Conservation (phyloP, 192 early-diverging fungal species). For the Coemansia brasiliensis region DNA sequence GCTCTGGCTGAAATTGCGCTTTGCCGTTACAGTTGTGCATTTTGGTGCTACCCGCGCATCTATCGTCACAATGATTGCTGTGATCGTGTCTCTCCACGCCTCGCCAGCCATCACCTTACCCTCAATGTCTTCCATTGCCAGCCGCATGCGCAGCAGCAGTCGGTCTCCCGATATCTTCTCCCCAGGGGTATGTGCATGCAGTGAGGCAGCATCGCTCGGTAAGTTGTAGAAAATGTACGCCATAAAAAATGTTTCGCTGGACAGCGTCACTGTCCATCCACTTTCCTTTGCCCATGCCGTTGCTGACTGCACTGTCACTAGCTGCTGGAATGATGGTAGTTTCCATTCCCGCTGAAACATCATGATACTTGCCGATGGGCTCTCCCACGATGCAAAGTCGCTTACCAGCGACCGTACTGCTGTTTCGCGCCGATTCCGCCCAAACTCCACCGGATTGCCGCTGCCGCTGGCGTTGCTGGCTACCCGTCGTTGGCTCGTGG, state of each 20-base stretch:
- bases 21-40: slow-evolving; percentile 16
- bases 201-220: slow-evolving; percentile 29
- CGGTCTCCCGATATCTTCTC: slow-evolving; percentile 50
- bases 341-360: slow-evolving; percentile 59
- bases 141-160: slow-evolving; percentile 52
- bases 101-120: slow-evolving; percentile 37
- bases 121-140: slow-evolving; percentile 54
- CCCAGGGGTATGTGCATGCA: slow-evolving; percentile 20
- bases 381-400: slow-evolving; percentile 56
- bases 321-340: slow-evolving; percentile 56
- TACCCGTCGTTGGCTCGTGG: slow-evolving; percentile 22
- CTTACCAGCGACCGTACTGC: slow-evolving; percentile 44
- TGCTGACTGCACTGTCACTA: slow-evolving; percentile 39
- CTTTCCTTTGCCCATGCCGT: slow-evolving; percentile 46
- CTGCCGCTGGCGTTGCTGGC: slow-evolving; percentile 24
- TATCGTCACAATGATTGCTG: slow-evolving; percentile 52
- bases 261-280: slow-evolving; percentile 51
- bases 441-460: slow-evolving; percentile 14
- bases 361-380: slow-evolving; percentile 51
- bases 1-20: slow-evolving; percentile 43
- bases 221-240: slow-evolving; percentile 50
- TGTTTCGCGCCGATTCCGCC: slow-evolving; percentile 38
- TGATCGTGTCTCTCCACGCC: slow-evolving; percentile 50
- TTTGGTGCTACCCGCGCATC: slow-evolving; percentile 45
- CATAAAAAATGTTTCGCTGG: slow-evolving; percentile 55